Evolutionary conservation across 2,329 filamentous ascomycete species (phyloP).

Genomic region (Colletotrichum endophyticum): DNA sequence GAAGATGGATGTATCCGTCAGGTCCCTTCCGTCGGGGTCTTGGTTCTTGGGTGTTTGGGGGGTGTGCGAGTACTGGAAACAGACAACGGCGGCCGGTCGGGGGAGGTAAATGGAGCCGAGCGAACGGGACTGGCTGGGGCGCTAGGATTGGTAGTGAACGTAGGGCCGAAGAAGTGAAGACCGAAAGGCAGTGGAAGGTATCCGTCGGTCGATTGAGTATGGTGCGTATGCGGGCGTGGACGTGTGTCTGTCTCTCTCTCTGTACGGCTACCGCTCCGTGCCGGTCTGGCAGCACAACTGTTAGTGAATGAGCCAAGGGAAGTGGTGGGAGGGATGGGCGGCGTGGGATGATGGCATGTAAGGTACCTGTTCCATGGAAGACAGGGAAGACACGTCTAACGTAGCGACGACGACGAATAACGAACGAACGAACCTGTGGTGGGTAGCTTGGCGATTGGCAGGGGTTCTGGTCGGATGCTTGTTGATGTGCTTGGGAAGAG

Average conservation of each 20-base stretch:
- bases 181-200: background rate
- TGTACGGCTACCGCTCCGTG: background rate
- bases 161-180: constrained; percentile 20
- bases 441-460: constrained; percentile 2
- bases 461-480: background rate
- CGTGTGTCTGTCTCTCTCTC: background rate
- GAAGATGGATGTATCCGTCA: background rate
- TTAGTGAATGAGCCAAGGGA: background rate
- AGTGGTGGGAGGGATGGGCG: background rate
- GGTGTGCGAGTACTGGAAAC: background rate
- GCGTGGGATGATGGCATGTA: background rate
- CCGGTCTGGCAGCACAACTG: background rate
- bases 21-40: background rate
- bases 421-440: background rate
- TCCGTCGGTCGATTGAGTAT: background rate
- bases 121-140: constrained; percentile 11
- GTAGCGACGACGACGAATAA: background rate
- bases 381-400: background rate
- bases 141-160: background rate
- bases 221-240: background rate
- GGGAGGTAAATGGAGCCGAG: constrained; percentile 15
- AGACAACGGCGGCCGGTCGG: background rate
- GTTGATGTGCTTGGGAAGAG: background rate
- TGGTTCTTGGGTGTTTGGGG: background rate
- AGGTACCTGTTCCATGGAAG: background rate